Base-by-base conservation (phyloP, 495 filamentous ascomycete genomes). In the Hypoxylon fragiforme region DNA sequence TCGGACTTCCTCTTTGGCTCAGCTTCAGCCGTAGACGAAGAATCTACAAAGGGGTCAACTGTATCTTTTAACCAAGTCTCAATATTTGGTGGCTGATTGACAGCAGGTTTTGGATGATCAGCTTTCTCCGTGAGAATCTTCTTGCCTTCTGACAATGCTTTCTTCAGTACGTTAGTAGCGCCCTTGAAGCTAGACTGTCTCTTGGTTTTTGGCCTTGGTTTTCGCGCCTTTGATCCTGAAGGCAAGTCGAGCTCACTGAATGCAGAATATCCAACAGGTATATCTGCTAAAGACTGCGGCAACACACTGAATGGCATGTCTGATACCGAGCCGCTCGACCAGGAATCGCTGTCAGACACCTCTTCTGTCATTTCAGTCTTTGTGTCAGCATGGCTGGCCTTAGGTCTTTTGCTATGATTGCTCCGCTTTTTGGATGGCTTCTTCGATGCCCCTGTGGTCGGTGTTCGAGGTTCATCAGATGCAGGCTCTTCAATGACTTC, bases 31-130 rank as follows among this genome's bases (percentile, higher is more conserved):
- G 79, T 68, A 19, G 71, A 70, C 14, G 79, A 75, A 15, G 72
- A 54, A 15, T 89, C 85, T 15, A 87, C 59, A 55, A 91, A 90
- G 6, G 88, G 87, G 58, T 92, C 88, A 8, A 82, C 76, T 1
- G 87, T 90, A 16, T 77, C 77, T 41, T 85, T 85, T 24, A 92
- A 70, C 88, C 88, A 92, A 2, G 84, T 84, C 70, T 91, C 87
- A 37, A 92, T 89, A 53, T 73, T 88, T 58, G 65, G 78, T 2
- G 80, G 79, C 19, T 76, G 69, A 41, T 81, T 81, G 12, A 55
- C 48, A 1, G 65, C 69, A 20, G 73, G 73, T 36, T 72, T 71
- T 3, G 78, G 76, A 15, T 75, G 75, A 14, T 83, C 80, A 30
- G 69, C 71, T 43, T 68, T 76, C 49, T 83, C 77, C 3, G 77